phyloP scores from a whole-genome alignment of 495 filamentous ascomycete genomes.

The Aspergillus nanangensis region DNA sequence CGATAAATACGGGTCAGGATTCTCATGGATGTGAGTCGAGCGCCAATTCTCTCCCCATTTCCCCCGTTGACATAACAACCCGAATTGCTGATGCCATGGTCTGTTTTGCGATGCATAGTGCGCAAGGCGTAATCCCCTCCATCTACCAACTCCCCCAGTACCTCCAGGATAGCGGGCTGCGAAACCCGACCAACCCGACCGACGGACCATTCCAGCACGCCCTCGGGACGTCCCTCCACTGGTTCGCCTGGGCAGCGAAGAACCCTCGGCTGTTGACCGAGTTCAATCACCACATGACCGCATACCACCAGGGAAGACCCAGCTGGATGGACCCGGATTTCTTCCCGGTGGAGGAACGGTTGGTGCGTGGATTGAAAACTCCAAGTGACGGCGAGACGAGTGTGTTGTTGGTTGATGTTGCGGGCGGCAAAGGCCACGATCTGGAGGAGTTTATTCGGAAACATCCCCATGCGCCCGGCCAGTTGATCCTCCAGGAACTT shows the following conservation, averaged over 20 bases:
- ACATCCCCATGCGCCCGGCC: conserved; percentile 26
- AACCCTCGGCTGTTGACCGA: conserved; percentile 22
- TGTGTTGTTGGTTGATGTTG: conserved; percentile 50
- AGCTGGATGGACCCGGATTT: conserved; percentile 49
- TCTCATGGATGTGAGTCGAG: conserved; percentile 26
- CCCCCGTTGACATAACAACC: neutral
- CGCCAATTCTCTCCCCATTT: neutral
- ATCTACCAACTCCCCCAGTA: neutral
- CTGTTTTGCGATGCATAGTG: conserved; percentile 4
- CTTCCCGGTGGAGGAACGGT: conserved; percentile 33
- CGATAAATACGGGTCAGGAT: conserved; percentile 31
- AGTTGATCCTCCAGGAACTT: conserved; percentile 39
- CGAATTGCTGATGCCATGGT: neutral
- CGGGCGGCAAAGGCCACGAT: conserved; percentile 48
- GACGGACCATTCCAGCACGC: conserved; percentile 29
- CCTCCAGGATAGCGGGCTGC: neutral
- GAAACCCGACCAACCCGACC: conserved; percentile 17
- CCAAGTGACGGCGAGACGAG: conserved; percentile 6
- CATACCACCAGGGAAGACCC: conserved; percentile 42
- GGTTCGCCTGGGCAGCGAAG: conserved; percentile 25
- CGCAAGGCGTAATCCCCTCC: too few relatives aligned
- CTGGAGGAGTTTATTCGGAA: conserved; percentile 36
- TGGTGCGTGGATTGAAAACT: neutral
- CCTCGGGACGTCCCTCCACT: conserved; percentile 25
- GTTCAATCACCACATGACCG: conserved; percentile 51